A percentile compares a stretch with the other conserved stretches of the same genome.
Conservation (phyloP, 495 filamentous ascomycete genomes). For the Aspergillus steynii region DNA sequence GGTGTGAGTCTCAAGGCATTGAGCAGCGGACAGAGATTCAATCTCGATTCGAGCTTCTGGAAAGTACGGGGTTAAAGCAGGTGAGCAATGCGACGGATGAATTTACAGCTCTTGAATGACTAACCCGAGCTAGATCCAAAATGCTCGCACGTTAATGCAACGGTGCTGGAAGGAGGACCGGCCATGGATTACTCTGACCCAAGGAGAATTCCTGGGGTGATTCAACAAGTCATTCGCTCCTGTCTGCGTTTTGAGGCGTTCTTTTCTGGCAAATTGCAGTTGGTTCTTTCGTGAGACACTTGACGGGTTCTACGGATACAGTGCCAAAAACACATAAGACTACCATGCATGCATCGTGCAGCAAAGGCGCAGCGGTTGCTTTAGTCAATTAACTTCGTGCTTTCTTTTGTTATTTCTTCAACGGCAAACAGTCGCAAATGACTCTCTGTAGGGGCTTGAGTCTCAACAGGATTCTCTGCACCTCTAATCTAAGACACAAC, state of each 20-base stretch:
- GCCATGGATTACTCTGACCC: slow-evolving; percentile 44
- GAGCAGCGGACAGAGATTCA: slow-evolving; percentile 61
- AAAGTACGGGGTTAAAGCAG: slow-evolving; percentile 77
- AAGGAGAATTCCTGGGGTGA: slow-evolving; percentile 47
- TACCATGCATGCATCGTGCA: too few species aligned
- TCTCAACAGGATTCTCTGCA: neutral
- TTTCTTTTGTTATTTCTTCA: neutral
- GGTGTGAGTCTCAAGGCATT: slow-evolving; percentile 65
- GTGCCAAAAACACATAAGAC: too few species aligned
- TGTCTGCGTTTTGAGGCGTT: too few species aligned
- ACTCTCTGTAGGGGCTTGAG: neutral
- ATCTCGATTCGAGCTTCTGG: slow-evolving; percentile 66
- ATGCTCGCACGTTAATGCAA: slow-evolving; percentile 47
- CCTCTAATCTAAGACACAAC: neutral
- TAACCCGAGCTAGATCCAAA: slow-evolving; percentile 36
- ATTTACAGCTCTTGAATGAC: neutral
- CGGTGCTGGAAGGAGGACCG: slow-evolving; percentile 44
- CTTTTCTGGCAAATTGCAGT: too few species aligned
- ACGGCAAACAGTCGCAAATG: neutral
- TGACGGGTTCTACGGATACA: too few species aligned
- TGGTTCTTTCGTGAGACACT: too few species aligned
- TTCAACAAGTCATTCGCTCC: neutral
- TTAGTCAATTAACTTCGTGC: neutral
- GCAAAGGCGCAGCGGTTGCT: neutral
- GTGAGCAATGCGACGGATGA: slow-evolving; percentile 30